phyloP scores from a whole-genome alignment of 208 protist species.

The Trypanosoma congolense region DNA sequence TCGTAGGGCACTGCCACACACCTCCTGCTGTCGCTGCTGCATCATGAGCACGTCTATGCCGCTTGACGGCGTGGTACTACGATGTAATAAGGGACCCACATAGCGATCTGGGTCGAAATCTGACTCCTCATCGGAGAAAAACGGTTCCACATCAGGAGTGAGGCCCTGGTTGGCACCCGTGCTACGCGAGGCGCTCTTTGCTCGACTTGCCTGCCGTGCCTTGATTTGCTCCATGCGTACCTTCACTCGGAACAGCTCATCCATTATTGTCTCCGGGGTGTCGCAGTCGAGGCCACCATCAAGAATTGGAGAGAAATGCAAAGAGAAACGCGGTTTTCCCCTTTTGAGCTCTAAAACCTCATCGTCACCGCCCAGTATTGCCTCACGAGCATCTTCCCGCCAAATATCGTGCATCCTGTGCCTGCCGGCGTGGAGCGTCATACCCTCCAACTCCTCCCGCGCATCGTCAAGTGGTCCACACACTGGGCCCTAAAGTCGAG shows the following conservation, averaged over 20 bases:
- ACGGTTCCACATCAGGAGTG: neutral
- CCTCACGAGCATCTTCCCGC: slow-evolving; percentile 9
- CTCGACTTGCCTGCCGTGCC: neutral
- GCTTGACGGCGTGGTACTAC: neutral
- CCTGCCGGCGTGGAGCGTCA: slow-evolving; percentile 6
- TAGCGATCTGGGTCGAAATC: slow-evolving; percentile 27
- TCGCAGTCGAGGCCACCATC: slow-evolving; percentile 1
- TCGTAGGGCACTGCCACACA: neutral
- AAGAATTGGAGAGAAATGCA: neutral
- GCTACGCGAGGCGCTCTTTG: neutral
- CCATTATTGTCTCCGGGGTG: slow-evolving; percentile 10
- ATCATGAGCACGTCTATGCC: neutral
- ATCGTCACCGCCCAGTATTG: slow-evolving; percentile 3
- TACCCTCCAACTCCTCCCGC: slow-evolving; percentile 12
- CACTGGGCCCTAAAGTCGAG: neutral
- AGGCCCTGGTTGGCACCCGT: neutral
- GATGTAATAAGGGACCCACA: slow-evolving; percentile 10
- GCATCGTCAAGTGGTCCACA: slow-evolving; percentile 6
- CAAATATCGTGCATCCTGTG: slow-evolving; percentile 10
- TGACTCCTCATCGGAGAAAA: neutral
- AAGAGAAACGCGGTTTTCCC: neutral
- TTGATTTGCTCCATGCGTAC: slow-evolving; percentile 8
- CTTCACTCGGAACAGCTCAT: slow-evolving; percentile 15
- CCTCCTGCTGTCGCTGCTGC: neutral
- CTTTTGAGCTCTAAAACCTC: neutral